Conservation (phyloP, 306 rosid genomes). For the Medicago truncatula region MtrunA17r5.0-ANR NC_053044.1:57486001-57486500, state of each 20-base stretch:
- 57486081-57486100: slow-evolving; percentile 51
- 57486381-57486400: slow-evolving; percentile 81
- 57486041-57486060: slow-evolving; percentile 73
- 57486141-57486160: slow-evolving; percentile 62
- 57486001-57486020: slow-evolving; percentile 12
- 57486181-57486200: slow-evolving; percentile 64
- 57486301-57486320: slow-evolving; percentile 57
- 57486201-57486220: slow-evolving; percentile 60
- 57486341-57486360: slow-evolving; percentile 87
- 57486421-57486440: slow-evolving; percentile 8
- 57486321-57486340: slow-evolving; percentile 71
- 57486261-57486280: slow-evolving; percentile 90
- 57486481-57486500: slow-evolving; percentile 83
- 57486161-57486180: slow-evolving; percentile 73
- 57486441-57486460: slow-evolving; percentile 12
- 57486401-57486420: slow-evolving; percentile 27
- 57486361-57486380: slow-evolving; percentile 86
- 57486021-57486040: slow-evolving; percentile 92
- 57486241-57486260: slow-evolving; percentile 72
- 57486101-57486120: slow-evolving; percentile 58
- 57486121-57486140: slow-evolving; percentile 70
- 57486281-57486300: slow-evolving; percentile 70
- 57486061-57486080: slow-evolving; percentile 58
- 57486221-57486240: slow-evolving; percentile 55
- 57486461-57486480: slow-evolving; percentile 60